Conservation (phyloP, 176 grass and related monocot genomes). For the Areca catechu region DNA sequence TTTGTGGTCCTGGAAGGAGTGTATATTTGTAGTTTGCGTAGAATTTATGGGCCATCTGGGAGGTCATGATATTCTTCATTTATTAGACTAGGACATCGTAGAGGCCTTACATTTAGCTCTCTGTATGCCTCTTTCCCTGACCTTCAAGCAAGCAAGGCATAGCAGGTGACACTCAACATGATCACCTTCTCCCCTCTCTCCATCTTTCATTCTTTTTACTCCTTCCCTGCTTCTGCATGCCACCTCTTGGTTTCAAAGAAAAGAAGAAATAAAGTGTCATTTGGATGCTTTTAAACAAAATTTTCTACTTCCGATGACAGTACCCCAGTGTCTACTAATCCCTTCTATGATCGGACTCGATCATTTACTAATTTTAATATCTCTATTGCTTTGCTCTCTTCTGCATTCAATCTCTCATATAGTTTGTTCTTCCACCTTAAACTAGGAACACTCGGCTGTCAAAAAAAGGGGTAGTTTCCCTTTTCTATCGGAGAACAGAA, state of each 20-base stretch:
- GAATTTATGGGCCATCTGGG: background rate
- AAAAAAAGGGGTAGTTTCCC: background rate
- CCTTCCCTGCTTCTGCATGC: background rate
- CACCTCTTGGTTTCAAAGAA: background rate
- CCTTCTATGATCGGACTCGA: slow-evolving; percentile 4
- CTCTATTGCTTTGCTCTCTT: background rate
- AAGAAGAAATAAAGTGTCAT: background rate
- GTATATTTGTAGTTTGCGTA: background rate
- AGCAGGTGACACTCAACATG: background rate
- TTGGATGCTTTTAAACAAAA: background rate
- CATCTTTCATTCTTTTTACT: background rate
- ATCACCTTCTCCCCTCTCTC: too few species aligned
- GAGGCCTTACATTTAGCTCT: background rate
- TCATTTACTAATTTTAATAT: slow-evolving; percentile 3
- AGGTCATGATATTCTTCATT: background rate
- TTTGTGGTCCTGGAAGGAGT: background rate
- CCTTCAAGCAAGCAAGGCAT: slow-evolving; percentile 1
- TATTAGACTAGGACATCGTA: background rate
- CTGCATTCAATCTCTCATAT: background rate
- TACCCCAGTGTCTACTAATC: slow-evolving; percentile 1
- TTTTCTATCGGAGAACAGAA: slow-evolving; percentile 12
- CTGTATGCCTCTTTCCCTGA: background rate
- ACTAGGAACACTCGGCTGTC: slow-evolving; percentile 6
- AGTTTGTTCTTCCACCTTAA: too few species aligned
- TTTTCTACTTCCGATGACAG: slow-evolving; percentile 11